Evolutionary conservation across 306 rosid species (phyloP).

Genomic region (Glycine tomentella): DNA sequence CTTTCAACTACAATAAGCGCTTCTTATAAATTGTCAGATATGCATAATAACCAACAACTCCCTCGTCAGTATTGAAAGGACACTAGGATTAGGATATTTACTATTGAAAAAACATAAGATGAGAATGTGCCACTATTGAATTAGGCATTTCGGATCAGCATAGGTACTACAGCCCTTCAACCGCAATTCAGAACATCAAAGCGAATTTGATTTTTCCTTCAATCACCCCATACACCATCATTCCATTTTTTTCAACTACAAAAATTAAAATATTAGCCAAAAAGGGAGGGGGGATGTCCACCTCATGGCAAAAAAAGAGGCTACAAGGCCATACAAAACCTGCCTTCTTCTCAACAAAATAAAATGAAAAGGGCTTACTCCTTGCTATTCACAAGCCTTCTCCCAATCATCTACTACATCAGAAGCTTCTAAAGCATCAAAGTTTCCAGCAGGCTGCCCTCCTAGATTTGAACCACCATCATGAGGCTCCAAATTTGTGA

Average conservation of each 20-base stretch:
- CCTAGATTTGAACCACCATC: conserved; percentile 45
- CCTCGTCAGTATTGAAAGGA: neutral
- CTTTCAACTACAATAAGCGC: neutral
- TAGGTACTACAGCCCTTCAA: neutral
- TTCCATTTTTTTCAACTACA: neutral
- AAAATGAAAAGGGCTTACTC: neutral
- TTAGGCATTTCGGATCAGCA: neutral
- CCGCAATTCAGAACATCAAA: neutral
- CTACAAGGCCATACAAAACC: neutral
- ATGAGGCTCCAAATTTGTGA: conserved; percentile 40
- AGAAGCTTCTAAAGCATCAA: conserved; percentile 49
- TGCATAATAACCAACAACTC: neutral
- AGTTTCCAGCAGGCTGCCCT: conserved; percentile 46
- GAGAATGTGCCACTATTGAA: neutral
- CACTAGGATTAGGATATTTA: neutral
- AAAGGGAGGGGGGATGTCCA: neutral
- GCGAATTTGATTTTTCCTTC: neutral
- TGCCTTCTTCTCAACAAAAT: conserved; percentile 17
- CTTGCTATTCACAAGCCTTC: conserved; percentile 65
- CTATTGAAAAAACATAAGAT: neutral
- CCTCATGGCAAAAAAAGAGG: neutral
- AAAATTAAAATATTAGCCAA: neutral
- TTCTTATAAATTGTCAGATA: neutral
- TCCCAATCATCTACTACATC: conserved; percentile 95
- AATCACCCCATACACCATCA: conserved; percentile 21